A percentile compares a stretch with the other conserved stretches of the same genome.
These are phyloP conservation scores for Penicillium pulvis DNA, from an alignment of 495 filamentous ascomycete genomes.

Conservation along the genomic window DNA sequence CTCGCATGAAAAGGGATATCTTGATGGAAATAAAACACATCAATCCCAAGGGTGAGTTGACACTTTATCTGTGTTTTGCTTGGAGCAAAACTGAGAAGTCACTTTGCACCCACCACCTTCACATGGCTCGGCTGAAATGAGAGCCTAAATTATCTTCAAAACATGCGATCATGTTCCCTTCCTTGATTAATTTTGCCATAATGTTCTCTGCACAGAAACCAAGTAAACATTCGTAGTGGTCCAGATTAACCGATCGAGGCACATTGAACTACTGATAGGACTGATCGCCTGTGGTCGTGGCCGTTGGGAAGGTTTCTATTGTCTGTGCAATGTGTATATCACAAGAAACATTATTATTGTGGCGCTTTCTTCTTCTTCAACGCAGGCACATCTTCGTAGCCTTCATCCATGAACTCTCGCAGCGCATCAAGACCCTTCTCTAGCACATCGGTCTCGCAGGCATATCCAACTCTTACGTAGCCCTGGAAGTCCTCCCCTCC, in stretches of 20 bases:
- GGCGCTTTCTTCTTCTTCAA: slow-evolving; percentile 36
- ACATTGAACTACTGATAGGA: no score
- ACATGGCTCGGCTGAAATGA: background rate
- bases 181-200: background rate
- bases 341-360: slow-evolving; percentile 8
- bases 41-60: background rate
- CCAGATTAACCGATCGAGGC: no score
- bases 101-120: background rate
- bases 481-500: slow-evolving; percentile 69
- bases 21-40: background rate
- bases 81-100: background rate
- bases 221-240: no score
- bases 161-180: background rate
- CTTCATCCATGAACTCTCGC: slow-evolving; percentile 62
- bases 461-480: slow-evolving; percentile 79
- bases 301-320: background rate
- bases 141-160: background rate
- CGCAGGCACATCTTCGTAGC: slow-evolving; percentile 54
- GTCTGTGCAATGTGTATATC: background rate
- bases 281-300: no score
- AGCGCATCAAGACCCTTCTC: slow-evolving; percentile 65
- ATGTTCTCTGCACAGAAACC: background rate
- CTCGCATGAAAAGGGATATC: background rate
- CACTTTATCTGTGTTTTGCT: background rate
- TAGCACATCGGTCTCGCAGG: slow-evolving; percentile 69